Conservation (phyloP, 768 basidiomycete genomes). For the Xerocomus spinulosus region DNA sequence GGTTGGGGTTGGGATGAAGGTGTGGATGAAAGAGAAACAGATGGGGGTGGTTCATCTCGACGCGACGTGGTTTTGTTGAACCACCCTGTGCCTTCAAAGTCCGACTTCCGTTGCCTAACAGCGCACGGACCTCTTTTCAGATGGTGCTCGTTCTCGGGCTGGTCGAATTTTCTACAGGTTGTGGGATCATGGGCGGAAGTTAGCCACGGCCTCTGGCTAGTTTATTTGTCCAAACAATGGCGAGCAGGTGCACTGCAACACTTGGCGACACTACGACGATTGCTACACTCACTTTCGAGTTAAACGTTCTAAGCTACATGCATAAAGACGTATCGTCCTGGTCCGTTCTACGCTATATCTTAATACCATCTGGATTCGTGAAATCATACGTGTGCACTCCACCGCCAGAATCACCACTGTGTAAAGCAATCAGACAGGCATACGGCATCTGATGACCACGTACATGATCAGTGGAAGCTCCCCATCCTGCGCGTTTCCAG, state of each 20-base stretch:
- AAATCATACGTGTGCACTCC: constrained; percentile 44
- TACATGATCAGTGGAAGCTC: constrained; percentile 62
- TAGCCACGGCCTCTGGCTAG: constrained; percentile 8
- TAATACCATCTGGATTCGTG: constrained; percentile 18
- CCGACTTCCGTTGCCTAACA: constrained; percentile 31
- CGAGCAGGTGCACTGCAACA: neutral
- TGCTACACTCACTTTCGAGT: too few species aligned
- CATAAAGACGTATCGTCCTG: constrained; percentile 3
- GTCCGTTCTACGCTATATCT: constrained; percentile 10
- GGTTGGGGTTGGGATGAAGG: constrained; percentile 13
- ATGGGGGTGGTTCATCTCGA: constrained; percentile 37
- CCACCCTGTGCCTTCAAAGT: constrained; percentile 37
- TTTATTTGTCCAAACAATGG: constrained; percentile 33
- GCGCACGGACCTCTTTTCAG: constrained; percentile 34
- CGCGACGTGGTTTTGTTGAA: constrained; percentile 37
- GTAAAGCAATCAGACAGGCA: constrained; percentile 19
- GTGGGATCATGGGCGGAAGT: constrained; percentile 10
- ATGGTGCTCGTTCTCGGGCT: constrained; percentile 23
- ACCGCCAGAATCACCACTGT: constrained; percentile 48
- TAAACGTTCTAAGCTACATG: constrained; percentile 8
- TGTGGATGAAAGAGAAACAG: constrained; percentile 28
- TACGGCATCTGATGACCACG: constrained; percentile 24
- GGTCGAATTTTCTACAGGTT: constrained; percentile 13
- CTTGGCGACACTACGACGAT: neutral
- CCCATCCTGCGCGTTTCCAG: constrained; percentile 50